These are phyloP conservation scores for Apiospora aurea DNA, from an alignment of 2,329 filamentous ascomycete genomes.

Conservation along the genomic window DNA sequence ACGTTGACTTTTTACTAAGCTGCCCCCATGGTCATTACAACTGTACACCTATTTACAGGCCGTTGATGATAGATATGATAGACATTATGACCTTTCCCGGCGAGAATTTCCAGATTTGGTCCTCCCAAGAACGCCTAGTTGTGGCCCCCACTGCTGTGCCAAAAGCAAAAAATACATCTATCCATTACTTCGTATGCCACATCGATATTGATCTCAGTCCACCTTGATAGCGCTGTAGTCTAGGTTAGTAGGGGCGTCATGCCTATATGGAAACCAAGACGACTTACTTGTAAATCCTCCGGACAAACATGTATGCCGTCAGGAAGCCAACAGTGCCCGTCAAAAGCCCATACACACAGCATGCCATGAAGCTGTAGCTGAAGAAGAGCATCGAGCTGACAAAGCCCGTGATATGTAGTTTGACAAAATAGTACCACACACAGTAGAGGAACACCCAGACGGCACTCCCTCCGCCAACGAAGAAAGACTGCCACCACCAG, in stretches of 20 bases:
- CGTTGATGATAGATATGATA: background rate
- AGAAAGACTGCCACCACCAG: constrained; percentile 93
- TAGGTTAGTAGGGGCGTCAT: background rate
- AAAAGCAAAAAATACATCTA: background rate
- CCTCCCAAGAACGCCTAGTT: background rate
- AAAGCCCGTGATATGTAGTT: constrained; percentile 82
- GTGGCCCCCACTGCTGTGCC: background rate
- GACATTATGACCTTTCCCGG: background rate
- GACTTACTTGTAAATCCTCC: constrained; percentile 80
- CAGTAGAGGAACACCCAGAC: constrained; percentile 86
- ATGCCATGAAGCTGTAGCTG: constrained; percentile 82
- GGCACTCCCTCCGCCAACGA: constrained; percentile 77
- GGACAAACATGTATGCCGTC: constrained; percentile 82
- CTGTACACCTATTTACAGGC: background rate
- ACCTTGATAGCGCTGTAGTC: constrained; percentile 59
- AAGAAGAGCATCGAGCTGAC: constrained; percentile 85
- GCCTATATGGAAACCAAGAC: background rate
- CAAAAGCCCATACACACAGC: constrained; percentile 79
- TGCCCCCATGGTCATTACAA: background rate
- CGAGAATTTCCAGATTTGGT: background rate
- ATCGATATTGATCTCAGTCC: constrained; percentile 45
- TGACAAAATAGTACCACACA: constrained; percentile 82
- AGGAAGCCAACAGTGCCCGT: constrained; percentile 87
- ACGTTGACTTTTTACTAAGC: background rate
- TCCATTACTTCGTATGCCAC: constrained; percentile 24